Evolutionary conservation across 148 eudicot species (phyloP).

Genomic region (Spergularia bocconei): DNA sequence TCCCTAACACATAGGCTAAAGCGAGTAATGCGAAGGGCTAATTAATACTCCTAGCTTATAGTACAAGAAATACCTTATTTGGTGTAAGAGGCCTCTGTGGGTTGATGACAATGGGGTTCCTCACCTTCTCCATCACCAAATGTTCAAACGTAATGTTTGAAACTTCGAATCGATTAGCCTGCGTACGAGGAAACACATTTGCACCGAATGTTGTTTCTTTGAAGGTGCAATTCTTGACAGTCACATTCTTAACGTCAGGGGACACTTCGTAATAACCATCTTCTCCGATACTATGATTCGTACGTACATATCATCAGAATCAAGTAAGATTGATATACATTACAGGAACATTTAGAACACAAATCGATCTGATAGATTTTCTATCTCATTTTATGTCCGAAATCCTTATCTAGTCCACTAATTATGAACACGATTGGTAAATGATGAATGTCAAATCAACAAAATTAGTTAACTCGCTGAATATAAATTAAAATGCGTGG

Average conservation of each 20-base stretch:
- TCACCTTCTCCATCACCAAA: conserved; percentile 39
- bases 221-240: conserved; percentile 41
- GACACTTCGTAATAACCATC: neutral
- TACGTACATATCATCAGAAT: neutral
- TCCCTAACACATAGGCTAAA: neutral
- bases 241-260: conserved; percentile 30
- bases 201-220: conserved; percentile 46
- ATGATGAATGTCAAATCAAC: too few relatives aligned
- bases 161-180: conserved; percentile 21
- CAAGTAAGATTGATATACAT: neutral
- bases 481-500: too few relatives aligned
- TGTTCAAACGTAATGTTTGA: conserved; percentile 32
- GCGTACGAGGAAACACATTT: conserved; percentile 46
- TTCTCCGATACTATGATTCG: conserved; percentile 43
- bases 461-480: too few relatives aligned
- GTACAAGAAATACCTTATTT: conserved; percentile 9
- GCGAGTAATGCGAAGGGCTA: too few relatives aligned
- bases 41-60: too few relatives aligned
- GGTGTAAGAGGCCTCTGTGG: conserved; percentile 36
- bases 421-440: too few relatives aligned
- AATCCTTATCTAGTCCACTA: too few relatives aligned
- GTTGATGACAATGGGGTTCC: conserved; percentile 48
- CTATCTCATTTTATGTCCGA: too few relatives aligned
- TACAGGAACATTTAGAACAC: too few relatives aligned
- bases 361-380: too few relatives aligned